A percentile compares a stretch with the other conserved stretches of the same genome.
phyloP scores from a whole-genome alignment of 2,329 filamentous ascomycete genomes.

The Neoscytalidium dimidiatum region DNA sequence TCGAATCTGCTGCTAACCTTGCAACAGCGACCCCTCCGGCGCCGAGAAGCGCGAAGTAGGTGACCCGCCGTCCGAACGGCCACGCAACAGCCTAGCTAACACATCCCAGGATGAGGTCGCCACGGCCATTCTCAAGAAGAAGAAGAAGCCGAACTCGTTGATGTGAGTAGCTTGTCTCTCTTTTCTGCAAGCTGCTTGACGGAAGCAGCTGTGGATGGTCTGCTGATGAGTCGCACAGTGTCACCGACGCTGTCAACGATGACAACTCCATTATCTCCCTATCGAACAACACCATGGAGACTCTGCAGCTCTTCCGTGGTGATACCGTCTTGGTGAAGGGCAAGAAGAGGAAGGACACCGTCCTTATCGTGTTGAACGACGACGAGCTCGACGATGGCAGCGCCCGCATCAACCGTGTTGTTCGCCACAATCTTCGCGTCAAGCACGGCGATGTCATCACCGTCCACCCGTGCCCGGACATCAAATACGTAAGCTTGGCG shows the following conservation, averaged over 20 bases:
- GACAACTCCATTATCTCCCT: slow-evolving; percentile 99
- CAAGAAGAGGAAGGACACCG: slow-evolving; percentile 99
- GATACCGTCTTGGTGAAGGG: slow-evolving; percentile 98
- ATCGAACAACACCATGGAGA: slow-evolving; percentile 98
- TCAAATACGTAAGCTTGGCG: slow-evolving; percentile 89
- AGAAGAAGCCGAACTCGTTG: slow-evolving; percentile 99
- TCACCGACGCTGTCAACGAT: slow-evolving; percentile 98
- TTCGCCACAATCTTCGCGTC: slow-evolving; percentile 95
- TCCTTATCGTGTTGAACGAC: slow-evolving; percentile 94
- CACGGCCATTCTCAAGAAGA: slow-evolving; percentile 98
- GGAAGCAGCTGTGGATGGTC: background rate
- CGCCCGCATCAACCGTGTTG: slow-evolving; percentile 96
- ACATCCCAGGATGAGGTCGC: slow-evolving; percentile 76
- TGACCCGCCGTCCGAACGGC: slow-evolving; percentile 27
- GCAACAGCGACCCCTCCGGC: slow-evolving; percentile 78
- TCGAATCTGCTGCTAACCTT: slow-evolving; percentile 42
- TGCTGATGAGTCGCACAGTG: slow-evolving; percentile 59
- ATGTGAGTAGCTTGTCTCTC: slow-evolving; percentile 64
- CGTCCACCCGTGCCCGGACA: slow-evolving; percentile 95
- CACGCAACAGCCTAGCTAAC: slow-evolving; percentile 32
- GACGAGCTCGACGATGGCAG: slow-evolving; percentile 98
- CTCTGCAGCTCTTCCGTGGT: slow-evolving; percentile 95
- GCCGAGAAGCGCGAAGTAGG: slow-evolving; percentile 81
- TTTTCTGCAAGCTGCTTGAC: background rate
- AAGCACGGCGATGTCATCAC: slow-evolving; percentile 99